Base-by-base conservation (phyloP, 345 rosid species). In the Eucalyptus paniculata region DNA sequence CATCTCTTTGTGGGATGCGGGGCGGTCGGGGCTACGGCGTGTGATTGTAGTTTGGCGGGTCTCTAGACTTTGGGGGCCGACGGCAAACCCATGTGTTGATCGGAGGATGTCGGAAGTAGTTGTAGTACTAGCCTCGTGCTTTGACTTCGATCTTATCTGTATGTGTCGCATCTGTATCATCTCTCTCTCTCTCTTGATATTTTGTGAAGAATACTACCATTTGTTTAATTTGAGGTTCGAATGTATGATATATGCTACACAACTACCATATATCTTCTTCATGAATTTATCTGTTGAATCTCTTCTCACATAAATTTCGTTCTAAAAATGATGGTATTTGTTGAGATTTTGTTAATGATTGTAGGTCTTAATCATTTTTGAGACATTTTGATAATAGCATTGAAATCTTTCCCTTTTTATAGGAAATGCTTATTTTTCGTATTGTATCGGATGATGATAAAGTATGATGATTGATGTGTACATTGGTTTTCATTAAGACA, bases 221-320 rank as follows among this genome's bases (percentile, higher is more conserved):
- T 65, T 15, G 6, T 65, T 65, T 15, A 3, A n/a, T 14, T 65
- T 4, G 2, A 65, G 11, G 11, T 12, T 32, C 11, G 37, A 16
- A n/a, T n/a, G 77, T 65, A 8, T n/a, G 0, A 15, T 3, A 15
- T 65, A n/a, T 28, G 7, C 5, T 65, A n/a, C 17, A 4, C 6
- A 17, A 65, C 4, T 15, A n/a, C 9, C 4, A 3, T 14, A n/a
- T 30, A 14, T 17, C 6, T 2, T n/a, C 40, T 65, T n/a, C 21
- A 8, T 0, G 11, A 7, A 65, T n/a, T 8, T 15, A n/a, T 65
- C 2, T 14, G 21, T n/a, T n/a, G 1, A n/a, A n/a, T 65, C 26
- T 34, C n/a, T 69, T 69, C 44, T 37, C 82, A 2, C 44, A 5
- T 37, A 2, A 19, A 5, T 77, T 37, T 28, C 1, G 7, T 4